These are phyloP conservation scores for Chlorella sp. DNA, from an alignment of 139 green algal species.

Conservation along the genomic window DNA sequence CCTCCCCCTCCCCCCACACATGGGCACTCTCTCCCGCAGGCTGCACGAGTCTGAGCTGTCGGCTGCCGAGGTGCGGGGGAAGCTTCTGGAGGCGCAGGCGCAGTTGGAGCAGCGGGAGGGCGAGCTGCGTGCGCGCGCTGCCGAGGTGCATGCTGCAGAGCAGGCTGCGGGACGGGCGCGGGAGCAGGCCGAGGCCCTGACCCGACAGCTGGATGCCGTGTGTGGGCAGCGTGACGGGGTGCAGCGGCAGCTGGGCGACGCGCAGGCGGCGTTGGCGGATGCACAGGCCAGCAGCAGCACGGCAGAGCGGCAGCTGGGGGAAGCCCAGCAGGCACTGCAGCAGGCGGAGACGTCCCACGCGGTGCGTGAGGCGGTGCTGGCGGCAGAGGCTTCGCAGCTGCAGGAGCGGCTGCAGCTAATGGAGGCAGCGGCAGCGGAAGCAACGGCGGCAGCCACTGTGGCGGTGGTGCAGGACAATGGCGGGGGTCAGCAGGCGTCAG, in stretches of 20 bases:
- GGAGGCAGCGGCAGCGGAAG: not conserved
- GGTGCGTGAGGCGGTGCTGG: not conserved
- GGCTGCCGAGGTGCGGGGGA: not conserved
- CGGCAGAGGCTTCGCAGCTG: not conserved
- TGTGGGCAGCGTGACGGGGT: not conserved
- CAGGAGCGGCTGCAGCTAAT: not conserved
- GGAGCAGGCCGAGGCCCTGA: slow-evolving; percentile 2
- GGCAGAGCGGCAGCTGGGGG: not conserved
- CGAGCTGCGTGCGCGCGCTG: not conserved
- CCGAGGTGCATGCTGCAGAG: not conserved
- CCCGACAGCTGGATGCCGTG: not conserved
- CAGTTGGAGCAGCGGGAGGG: not conserved
- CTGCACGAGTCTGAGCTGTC: not conserved
- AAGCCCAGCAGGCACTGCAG: not conserved
- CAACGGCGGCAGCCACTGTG: not conserved
- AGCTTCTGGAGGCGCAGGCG: slow-evolving; percentile 5
- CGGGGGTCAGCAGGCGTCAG: not conserved
- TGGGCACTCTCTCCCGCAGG: not conserved
- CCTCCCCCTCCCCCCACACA: no score
- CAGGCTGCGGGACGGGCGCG: not conserved
- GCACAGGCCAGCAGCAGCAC: not conserved
- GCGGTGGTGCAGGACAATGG: not conserved
- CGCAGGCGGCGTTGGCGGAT: not conserved
- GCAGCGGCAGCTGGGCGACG: not conserved
- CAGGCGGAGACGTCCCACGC: not conserved